Evolutionary conservation across 1,284 basidiomycete species (phyloP), one percentile per base, ranked within the genome.

Genomic region (Pseudozyma tsukubaensis): DNA sequence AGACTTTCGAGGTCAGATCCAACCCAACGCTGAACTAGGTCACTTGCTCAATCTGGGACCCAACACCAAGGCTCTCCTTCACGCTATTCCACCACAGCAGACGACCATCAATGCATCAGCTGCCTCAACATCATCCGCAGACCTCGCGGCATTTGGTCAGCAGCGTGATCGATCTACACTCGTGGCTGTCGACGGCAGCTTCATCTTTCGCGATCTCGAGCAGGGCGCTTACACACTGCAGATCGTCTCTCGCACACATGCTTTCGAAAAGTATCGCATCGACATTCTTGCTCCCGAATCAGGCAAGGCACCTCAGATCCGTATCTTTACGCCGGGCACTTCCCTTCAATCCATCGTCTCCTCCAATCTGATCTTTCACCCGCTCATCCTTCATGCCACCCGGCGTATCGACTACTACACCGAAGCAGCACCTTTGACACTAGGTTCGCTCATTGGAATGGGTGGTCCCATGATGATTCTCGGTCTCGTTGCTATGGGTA

Each of bases 1-100:
- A 51, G 73, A 72, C 59, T 53, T 78, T 12, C 63, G 76, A n/a
- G 72, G 72, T 14, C 76, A 78, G 58, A 60, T 78, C 34, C 62
- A 68, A 24, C 61, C 72, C 19, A 71, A 71, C 37, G 72, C 65
- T 8, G 67, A 69, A 36, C 62, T 78, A 1, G 40, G 39, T n/a
- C 60, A 78, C 32, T 14, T 75, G 51, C 34, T 67, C 34, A 65
- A 69, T 21, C 70, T 78, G 16, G 67, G 67, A 1, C 68, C 72
- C 52, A 65, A 69, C 57, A 68, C 70, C 1, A 55, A 62, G 13
- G 68, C 69, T 12, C 49, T 66, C 2, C 56, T 78, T 7, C 59
- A 55, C 10, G 67, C 72, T 9, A 64, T 75, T 10, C 76, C 76
- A 18, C 39, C 57, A 0, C 42, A 48, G 8, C 19, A 45, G 4